Percentiles rank a stretch among this genome's conserved stretches.
phyloP scores from a whole-genome alignment of 192 early-diverging fungal genomes.

The Coemansia javaensis region DNA sequence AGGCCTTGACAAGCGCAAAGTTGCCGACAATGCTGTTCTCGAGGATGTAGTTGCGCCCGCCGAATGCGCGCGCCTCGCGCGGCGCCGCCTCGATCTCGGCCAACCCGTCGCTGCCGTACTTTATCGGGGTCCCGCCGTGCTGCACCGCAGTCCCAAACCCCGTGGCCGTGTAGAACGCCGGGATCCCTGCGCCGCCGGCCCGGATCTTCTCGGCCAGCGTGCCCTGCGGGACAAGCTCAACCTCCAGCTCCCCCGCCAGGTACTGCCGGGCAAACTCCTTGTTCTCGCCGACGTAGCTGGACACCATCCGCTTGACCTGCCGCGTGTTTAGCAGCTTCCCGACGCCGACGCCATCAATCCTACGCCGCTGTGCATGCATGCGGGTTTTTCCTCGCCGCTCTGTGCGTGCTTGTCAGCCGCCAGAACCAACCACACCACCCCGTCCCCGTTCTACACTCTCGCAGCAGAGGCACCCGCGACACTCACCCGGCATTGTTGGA shows the following conservation, averaged over 20 bases:
- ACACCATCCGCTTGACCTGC: constrained; percentile 79
- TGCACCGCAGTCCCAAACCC: constrained; percentile 67
- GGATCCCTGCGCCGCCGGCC: constrained; percentile 67
- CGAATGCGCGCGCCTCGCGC: constrained; percentile 63
- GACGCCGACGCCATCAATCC: no score
- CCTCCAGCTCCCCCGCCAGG: constrained; percentile 73
- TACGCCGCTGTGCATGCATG: no score
- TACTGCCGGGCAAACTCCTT: constrained; percentile 78
- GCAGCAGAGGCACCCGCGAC: no score
- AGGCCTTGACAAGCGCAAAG: constrained; percentile 75
- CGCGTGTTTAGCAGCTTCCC: constrained; percentile 61
- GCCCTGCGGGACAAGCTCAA: constrained; percentile 72
- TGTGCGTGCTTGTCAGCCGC: no score
- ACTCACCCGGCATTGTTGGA: constrained; percentile 82
- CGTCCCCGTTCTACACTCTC: no score
- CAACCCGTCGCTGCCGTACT: constrained; percentile 53
- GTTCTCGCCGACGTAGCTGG: constrained; percentile 75
- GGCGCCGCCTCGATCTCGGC: constrained; percentile 56
- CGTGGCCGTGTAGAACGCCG: constrained; percentile 67
- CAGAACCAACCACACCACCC: no score
- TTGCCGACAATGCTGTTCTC: constrained; percentile 74
- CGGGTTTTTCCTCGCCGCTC: no score
- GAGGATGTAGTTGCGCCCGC: constrained; percentile 66
- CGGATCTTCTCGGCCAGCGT: constrained; percentile 73
- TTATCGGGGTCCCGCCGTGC: constrained; percentile 67